Evolutionary conservation across 108 stramenopile genomes (phyloP).

Genomic region (Nannochloropsis salina): DNA sequence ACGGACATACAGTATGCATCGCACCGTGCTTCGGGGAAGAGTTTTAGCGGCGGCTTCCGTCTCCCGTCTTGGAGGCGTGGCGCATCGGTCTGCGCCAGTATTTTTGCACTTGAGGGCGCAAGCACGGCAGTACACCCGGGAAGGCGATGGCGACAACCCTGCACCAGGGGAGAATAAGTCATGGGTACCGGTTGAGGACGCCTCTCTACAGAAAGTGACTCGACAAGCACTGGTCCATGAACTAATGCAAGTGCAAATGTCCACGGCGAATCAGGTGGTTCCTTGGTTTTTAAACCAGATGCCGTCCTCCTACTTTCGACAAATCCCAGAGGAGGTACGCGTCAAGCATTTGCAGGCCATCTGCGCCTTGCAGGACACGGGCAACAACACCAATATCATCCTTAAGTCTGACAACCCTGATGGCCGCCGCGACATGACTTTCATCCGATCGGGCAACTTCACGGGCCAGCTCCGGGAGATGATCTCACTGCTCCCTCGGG

Average conservation of each 20-base stretch:
- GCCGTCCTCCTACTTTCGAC: slow-evolving; percentile 78
- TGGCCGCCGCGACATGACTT: slow-evolving; percentile 63
- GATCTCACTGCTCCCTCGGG: slow-evolving; percentile 60
- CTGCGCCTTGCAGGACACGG: slow-evolving; percentile 70
- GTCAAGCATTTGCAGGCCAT: slow-evolving; percentile 94
- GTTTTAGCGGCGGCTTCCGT: background rate
- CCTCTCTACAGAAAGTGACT: background rate
- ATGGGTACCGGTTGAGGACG: background rate
- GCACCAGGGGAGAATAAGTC: background rate
- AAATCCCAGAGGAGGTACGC: slow-evolving; percentile 78
- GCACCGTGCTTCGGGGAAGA: no score
- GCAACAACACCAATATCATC: slow-evolving; percentile 61
- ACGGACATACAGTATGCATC: no score
- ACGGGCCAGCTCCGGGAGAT: slow-evolving; percentile 68
- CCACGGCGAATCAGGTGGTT: slow-evolving; percentile 60
- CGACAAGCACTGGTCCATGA: background rate
- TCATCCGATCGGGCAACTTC: slow-evolving; percentile 73
- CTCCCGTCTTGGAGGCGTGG: background rate
- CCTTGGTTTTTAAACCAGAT: slow-evolving; percentile 92
- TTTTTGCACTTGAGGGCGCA: background rate
- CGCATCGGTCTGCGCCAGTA: slow-evolving; percentile 1
- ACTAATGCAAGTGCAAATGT: background rate
- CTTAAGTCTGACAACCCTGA: slow-evolving; percentile 65
- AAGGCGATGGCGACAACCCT: background rate
- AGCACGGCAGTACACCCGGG: background rate